Evolutionary conservation across 2,329 filamentous ascomycete genomes (phyloP), one percentile per base, ranked within the genome.

Genomic region (Celoporthe dispersa): DNA sequence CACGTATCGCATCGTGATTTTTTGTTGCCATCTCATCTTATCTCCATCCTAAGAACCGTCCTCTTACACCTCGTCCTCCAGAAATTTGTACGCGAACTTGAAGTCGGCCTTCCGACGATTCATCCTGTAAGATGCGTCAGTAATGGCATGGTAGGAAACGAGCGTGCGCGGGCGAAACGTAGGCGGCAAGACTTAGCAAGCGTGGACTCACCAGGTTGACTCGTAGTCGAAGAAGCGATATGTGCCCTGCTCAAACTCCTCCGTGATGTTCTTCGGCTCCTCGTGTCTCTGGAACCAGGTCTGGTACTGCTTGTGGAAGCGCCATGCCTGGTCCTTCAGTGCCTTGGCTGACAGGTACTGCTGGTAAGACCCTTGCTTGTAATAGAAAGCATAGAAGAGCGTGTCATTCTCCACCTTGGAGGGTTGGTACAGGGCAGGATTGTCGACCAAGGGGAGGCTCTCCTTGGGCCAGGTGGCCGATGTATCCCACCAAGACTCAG

Each of bases 201-300:
- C 2, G 11, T 37, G 22, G 9, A 67, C 92, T 82, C 83, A 98
- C 96, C 96, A 99, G 78, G 96, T 99, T 81, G 93, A 97, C 83
- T 99, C 96, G 79, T 99, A 99, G 82, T 99, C 96, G 81, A 99
- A 99, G 85, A 99, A 99, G 65, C 96, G 91, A 84, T 99, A 99
- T 33, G 96, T 99, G 73, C 96, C 96, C 82, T 99, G 96, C 83
- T 99, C 96, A 78, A 94, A 98, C 82, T 99, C 96, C 81, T 99
- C 96, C 0, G 96, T 98, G 78, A 99, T 99, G 76, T 91, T 94
- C 85, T 99, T 99, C 25, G 96, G 96, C 84, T 99, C 96, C 79
- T 99, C 96, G 75, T 99, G 96, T 66, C 96, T 88, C 81, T 99
- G 96, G 78, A 99, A 99, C 96, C 96, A 99, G 1, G 96, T 99